A percentile compares a stretch with the other conserved stretches of the same genome.
Evolutionary conservation across 805 yeast species (phyloP).

Genomic region (Ogataea nitratoaversa): DNA sequence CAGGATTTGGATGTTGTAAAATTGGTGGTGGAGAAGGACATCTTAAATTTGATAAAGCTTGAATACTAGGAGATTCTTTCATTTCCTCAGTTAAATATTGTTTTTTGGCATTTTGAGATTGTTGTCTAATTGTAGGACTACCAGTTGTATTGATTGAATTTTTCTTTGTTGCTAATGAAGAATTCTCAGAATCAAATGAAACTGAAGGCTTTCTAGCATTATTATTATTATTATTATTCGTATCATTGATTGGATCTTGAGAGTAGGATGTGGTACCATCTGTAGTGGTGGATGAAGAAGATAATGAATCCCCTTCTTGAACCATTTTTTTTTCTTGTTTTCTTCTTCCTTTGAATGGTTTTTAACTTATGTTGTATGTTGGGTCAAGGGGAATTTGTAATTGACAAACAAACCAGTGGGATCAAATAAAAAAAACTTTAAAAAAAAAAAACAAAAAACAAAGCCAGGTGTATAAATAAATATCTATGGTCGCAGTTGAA

Average conservation of each 20-base stretch:
- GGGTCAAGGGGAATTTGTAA: too few relatives aligned
- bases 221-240: background rate
- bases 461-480: too few relatives aligned
- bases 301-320: background rate
- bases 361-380: too few relatives aligned
- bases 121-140: slow-evolving; percentile 4
- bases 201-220: slow-evolving; percentile 7
- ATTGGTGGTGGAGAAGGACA: slow-evolving; percentile 78
- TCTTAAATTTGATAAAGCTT: slow-evolving; percentile 54
- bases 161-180: slow-evolving; percentile 18
- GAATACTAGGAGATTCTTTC: slow-evolving; percentile 42
- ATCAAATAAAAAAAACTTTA: too few relatives aligned
- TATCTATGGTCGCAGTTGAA: too few relatives aligned
- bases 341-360: too few relatives aligned
- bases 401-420: too few relatives aligned
- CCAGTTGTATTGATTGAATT: slow-evolving; percentile 10
- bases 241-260: background rate
- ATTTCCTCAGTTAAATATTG: slow-evolving; percentile 12
- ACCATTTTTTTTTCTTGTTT: background rate
- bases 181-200: slow-evolving; percentile 16
- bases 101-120: slow-evolving; percentile 6
- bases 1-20: slow-evolving; percentile 33
- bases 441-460: too few relatives aligned
- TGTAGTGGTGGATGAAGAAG: background rate
- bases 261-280: background rate